Evolutionary conservation across 495 filamentous ascomycete species (phyloP).

Genomic region (Tuber indicum): DNA sequence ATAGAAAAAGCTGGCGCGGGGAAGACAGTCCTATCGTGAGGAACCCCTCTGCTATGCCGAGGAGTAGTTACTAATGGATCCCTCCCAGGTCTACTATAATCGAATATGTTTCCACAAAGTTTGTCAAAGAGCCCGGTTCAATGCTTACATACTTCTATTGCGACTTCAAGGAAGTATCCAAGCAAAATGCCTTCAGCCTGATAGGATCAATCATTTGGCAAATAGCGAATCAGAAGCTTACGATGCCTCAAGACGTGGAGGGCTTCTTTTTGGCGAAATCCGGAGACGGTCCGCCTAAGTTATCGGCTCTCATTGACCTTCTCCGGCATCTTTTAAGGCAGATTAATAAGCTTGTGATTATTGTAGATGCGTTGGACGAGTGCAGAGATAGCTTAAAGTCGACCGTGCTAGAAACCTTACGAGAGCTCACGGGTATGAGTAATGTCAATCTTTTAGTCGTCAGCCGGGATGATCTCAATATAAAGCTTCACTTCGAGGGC

Average conservation of each 20-base stretch:
- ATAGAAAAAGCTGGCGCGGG: constrained; percentile 34
- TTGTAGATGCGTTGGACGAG: constrained; percentile 24
- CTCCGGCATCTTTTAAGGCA: not conserved
- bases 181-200: constrained; percentile 33
- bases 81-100: constrained; percentile 15
- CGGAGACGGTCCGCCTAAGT: not conserved
- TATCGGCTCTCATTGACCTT: not conserved
- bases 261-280: not conserved
- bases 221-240: constrained; percentile 16
- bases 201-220: constrained; percentile 34
- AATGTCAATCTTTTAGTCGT: constrained; percentile 10
- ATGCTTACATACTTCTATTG: constrained; percentile 43
- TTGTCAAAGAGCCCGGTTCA: constrained; percentile 7
- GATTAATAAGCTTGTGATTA: constrained; percentile 11
- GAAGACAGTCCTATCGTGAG: constrained; percentile 41
- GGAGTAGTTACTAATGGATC: not conserved
- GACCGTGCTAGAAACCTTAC: not conserved
- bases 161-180: constrained; percentile 38
- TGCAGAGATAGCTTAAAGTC: constrained; percentile 6
- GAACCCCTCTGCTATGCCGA: not conserved
- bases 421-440: not conserved
- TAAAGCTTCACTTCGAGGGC: constrained; percentile 8
- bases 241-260: not conserved
- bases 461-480: constrained; percentile 18
- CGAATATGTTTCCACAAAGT: not conserved